Percentiles rank a stretch among this genome's conserved stretches.
Evolutionary conservation across 2,329 filamentous ascomycete genomes (phyloP).

Genomic region (Teratosphaeriaceae sp.): DNA sequence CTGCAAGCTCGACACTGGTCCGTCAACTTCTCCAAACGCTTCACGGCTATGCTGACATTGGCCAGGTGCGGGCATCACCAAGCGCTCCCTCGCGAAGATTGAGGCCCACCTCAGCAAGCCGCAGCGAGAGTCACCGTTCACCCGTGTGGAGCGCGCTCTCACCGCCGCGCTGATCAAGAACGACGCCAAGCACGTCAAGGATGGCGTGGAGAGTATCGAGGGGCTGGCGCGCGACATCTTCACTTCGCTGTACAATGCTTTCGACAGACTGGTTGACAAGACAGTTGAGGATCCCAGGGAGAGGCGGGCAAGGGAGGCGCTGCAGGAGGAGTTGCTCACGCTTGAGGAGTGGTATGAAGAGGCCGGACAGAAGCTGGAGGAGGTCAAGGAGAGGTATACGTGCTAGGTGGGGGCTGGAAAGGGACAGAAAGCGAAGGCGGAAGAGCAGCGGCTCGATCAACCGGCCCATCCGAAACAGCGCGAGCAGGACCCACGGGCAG

Average conservation of each 20-base stretch:
- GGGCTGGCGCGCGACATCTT: constrained; percentile 1
- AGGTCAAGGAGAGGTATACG: constrained; percentile 10
- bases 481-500: no score
- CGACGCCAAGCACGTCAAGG: neutral
- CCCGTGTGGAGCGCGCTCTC: neutral
- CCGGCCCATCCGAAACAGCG: no score
- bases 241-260: neutral
- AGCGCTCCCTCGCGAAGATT: neutral
- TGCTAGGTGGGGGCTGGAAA: neutral
- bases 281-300: constrained; percentile 5
- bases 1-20: constrained; percentile 12
- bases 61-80: neutral
- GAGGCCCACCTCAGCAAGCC: neutral
- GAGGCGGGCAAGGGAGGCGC: constrained; percentile 3
- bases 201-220: neutral
- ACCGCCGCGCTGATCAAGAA: constrained; percentile 1
- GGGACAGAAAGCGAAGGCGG: no score
- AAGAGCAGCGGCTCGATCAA: no score
- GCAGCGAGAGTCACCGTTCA: neutral
- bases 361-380: constrained; percentile 6
- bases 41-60: neutral
- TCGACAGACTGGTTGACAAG: constrained; percentile 4
- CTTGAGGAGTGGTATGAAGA: constrained; percentile 7
- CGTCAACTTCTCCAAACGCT: neutral
- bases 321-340: constrained; percentile 7